phyloP scores from a whole-genome alignment of 331 rosid species.

The Telfairia occidentalis region DNA sequence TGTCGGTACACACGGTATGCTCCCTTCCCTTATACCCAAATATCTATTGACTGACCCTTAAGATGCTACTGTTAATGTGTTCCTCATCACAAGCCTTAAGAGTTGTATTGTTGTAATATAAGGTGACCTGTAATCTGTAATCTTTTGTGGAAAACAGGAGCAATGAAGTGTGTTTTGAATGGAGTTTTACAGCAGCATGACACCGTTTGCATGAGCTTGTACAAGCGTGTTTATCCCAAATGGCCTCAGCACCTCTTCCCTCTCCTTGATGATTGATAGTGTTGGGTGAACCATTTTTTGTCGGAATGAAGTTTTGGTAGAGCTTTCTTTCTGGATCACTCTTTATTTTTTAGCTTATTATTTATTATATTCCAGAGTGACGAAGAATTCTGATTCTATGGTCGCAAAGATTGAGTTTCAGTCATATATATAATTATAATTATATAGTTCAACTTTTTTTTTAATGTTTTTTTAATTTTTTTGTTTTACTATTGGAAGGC shows the following conservation, averaged over 20 bases:
- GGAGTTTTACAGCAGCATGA: constrained; percentile 79
- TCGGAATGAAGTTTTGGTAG: constrained; percentile 2
- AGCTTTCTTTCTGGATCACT: neutral
- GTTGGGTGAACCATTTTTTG: neutral
- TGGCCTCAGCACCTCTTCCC: constrained; percentile 60
- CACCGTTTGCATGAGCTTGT: constrained; percentile 72
- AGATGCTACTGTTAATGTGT: neutral
- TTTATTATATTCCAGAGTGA: neutral
- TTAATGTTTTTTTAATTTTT: neutral
- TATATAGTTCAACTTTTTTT: no score
- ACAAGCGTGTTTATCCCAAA: constrained; percentile 84
- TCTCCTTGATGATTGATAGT: constrained; percentile 25
- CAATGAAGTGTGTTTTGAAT: constrained; percentile 71
- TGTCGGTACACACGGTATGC: constrained; percentile 87
- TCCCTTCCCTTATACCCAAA: neutral
- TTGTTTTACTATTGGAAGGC: neutral
- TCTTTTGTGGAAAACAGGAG: constrained; percentile 38
- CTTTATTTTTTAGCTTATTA: neutral
- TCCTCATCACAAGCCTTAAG: neutral
- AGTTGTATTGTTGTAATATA: neutral
- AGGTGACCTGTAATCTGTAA: neutral
- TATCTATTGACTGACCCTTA: no score
- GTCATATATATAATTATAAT: no score
- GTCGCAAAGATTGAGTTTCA: neutral
- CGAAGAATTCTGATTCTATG: neutral